phyloP scores from a whole-genome alignment of 257 asterid species.

The Ocimum tenuiflorum region DNA sequence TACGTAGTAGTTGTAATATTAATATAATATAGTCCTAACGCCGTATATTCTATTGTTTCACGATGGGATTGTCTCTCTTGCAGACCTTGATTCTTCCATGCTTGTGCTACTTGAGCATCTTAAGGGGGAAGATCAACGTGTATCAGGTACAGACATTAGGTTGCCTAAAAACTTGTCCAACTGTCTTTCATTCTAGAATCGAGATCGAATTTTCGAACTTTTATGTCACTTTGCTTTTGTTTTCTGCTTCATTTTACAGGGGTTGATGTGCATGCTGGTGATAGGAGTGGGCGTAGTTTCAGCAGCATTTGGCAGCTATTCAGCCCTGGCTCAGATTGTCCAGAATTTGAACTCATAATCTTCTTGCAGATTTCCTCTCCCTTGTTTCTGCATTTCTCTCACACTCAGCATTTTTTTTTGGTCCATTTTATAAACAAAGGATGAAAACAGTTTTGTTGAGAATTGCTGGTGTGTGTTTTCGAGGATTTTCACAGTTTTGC shows the following conservation, averaged over 20 bases:
- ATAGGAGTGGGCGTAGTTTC: slow-evolving; percentile 58
- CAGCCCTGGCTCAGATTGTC: slow-evolving; percentile 64
- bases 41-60: not conserved
- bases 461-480: not conserved
- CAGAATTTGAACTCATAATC: slow-evolving; percentile 36
- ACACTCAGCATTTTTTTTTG: not conserved
- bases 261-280: slow-evolving; percentile 41
- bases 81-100: slow-evolving; percentile 92
- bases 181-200: not conserved
- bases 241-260: slow-evolving; percentile 27
- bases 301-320: slow-evolving; percentile 59
- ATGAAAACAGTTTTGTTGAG: no score
- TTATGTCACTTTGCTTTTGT: not conserved
- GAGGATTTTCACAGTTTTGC: not conserved
- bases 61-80: not conserved
- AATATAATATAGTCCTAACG: no score
- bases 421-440: not conserved
- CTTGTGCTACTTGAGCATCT: slow-evolving; percentile 80
- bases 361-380: not conserved
- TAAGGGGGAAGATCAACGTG: slow-evolving; percentile 42
- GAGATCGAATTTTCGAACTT: not conserved
- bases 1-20: slow-evolving; percentile 26
- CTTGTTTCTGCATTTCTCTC: not conserved
- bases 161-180: no score
- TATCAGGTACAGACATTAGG: slow-evolving; percentile 42